A percentile compares a stretch with the other conserved stretches of the same genome.
Conservation (phyloP, 106 monocot genomes). For the Allium cepa region DNA sequence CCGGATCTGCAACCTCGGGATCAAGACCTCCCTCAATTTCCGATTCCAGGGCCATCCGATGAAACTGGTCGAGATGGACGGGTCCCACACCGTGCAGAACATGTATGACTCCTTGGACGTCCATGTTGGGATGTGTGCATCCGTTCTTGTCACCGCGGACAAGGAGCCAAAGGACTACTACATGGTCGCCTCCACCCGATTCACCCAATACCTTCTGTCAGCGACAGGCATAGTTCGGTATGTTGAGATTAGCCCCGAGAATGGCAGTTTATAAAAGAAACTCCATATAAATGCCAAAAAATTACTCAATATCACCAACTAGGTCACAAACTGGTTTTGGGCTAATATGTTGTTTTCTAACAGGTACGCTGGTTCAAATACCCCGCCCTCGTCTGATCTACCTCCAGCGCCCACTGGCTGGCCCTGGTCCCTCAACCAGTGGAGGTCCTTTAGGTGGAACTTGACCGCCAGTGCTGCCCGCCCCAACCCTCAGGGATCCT, state of each 20-base stretch:
- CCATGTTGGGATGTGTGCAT: constrained; percentile 37
- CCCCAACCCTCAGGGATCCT: constrained; percentile 83
- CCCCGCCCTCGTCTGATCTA: constrained; percentile 5
- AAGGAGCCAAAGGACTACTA: constrained; percentile 30
- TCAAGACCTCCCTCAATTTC: constrained; percentile 40
- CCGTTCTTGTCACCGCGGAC: constrained; percentile 42
- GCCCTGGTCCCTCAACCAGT: constrained; percentile 42
- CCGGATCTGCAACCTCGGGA: constrained; percentile 44
- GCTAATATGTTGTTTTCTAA: too few relatives aligned
- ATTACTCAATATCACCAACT: too few relatives aligned
- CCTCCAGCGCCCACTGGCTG: constrained; percentile 19
- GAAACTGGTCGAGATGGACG: constrained; percentile 52
- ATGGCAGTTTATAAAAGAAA: too few relatives aligned
- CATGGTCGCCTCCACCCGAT: constrained; percentile 37
- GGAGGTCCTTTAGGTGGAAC: constrained; percentile 50
- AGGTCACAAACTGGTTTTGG: too few relatives aligned
- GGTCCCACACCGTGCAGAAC: constrained; percentile 49
- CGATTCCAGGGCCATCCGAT: constrained; percentile 31
- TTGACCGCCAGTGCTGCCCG: constrained; percentile 73
- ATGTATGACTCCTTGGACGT: constrained; percentile 42
- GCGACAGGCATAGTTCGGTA: background rate
- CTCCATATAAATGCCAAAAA: too few relatives aligned
- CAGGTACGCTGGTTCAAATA: constrained; percentile 14
- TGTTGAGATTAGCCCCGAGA: too few relatives aligned
- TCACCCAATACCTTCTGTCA: constrained; percentile 5